phyloP scores from a whole-genome alignment of 345 rosid species.

The Populus ilicifolia region DNA sequence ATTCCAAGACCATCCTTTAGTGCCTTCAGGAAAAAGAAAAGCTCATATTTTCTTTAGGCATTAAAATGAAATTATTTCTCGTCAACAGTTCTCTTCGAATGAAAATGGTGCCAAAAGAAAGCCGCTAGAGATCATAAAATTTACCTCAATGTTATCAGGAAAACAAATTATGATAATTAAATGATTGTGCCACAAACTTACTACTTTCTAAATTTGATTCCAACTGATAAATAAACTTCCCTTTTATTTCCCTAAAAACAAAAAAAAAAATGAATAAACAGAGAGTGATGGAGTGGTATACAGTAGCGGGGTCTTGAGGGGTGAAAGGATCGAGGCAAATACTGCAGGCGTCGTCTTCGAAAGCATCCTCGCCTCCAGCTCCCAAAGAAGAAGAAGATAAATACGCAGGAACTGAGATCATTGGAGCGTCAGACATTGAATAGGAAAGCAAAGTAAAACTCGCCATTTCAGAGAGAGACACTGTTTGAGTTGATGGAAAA shows the following conservation, averaged over 20 bases:
- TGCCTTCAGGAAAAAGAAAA: no score
- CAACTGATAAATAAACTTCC: background rate
- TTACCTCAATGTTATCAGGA: background rate
- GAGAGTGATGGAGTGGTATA: conserved; percentile 16
- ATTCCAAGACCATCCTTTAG: background rate
- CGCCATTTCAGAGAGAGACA: conserved; percentile 7
- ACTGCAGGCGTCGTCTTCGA: conserved; percentile 80
- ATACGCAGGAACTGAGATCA: background rate
- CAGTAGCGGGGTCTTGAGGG: conserved; percentile 62
- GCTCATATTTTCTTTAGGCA: no score
- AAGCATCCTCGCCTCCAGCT: conserved; percentile 32
- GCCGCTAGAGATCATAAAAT: background rate
- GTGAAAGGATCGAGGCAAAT: conserved; percentile 84
- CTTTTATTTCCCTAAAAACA: no score
- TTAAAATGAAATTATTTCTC: background rate
- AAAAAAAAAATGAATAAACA: background rate
- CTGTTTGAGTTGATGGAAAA: background rate
- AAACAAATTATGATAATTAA: background rate
- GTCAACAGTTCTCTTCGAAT: background rate
- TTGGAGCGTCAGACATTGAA: conserved; percentile 22
- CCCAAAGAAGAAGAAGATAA: conserved; percentile 21
- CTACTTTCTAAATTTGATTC: background rate
- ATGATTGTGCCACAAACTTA: background rate
- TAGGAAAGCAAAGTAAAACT: conserved; percentile 23
- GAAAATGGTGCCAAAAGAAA: background rate